Evolutionary conservation across 1,284 basidiomycete species (phyloP).

Genomic region (Irpex sp.): DNA sequence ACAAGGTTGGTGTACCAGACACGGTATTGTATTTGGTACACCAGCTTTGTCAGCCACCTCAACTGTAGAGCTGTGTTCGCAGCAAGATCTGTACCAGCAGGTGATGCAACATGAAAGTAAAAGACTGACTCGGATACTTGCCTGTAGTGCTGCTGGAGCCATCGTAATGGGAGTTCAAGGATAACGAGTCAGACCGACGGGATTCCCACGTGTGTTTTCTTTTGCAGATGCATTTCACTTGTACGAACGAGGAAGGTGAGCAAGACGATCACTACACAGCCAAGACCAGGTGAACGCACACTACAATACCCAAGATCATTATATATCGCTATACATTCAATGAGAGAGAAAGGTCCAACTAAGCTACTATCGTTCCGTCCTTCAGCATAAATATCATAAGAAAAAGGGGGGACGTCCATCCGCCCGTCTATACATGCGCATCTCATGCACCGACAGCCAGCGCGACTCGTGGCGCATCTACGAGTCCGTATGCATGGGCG

Average conservation of each 20-base stretch:
- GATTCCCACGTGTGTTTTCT: too few relatives aligned
- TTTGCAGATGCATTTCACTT: too few relatives aligned
- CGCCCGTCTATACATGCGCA: background rate
- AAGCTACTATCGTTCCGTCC: background rate
- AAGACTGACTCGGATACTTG: too few relatives aligned
- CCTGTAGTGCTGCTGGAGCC: too few relatives aligned
- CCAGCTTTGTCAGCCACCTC: too few relatives aligned
- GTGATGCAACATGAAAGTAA: too few relatives aligned
- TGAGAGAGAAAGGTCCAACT: background rate
- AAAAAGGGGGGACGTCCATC: background rate
- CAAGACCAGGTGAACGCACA: background rate
- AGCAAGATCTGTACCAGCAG: too few relatives aligned
- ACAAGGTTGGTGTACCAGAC: background rate
- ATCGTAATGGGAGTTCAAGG: too few relatives aligned
- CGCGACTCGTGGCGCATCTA: slow-evolving; percentile 3
- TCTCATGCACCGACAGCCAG: slow-evolving; percentile 4
- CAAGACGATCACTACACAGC: background rate
- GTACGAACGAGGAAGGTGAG: too few relatives aligned
- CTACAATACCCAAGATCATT: background rate
- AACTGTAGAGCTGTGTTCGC: too few relatives aligned
- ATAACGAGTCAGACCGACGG: too few relatives aligned
- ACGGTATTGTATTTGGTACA: too few relatives aligned
- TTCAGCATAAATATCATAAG: slow-evolving; percentile 1
- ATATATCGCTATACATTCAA: slow-evolving; percentile 1
- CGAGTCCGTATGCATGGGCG: background rate